phyloP scores from a whole-genome alignment of 2,329 filamentous ascomycete species.

The Arthrobotrys sinensis region DNA sequence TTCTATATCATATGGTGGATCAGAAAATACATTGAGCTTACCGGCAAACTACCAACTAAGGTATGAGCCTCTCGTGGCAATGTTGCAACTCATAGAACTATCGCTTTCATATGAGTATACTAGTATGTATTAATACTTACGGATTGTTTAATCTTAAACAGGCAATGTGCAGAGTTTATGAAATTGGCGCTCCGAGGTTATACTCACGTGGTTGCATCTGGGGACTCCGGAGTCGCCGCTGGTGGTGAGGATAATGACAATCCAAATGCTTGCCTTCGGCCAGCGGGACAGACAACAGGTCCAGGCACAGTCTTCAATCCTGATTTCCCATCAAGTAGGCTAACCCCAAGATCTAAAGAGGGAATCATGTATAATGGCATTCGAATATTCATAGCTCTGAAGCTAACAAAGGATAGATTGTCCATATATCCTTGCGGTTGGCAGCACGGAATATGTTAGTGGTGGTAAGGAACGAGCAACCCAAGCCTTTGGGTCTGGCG shows the following conservation, averaged over 20 bases:
- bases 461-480: constrained; percentile 61
- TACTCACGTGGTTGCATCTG: constrained; percentile 71
- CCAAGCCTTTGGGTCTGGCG: constrained; percentile 67
- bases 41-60: constrained; percentile 72
- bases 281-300: constrained; percentile 64
- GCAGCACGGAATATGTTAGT: constrained; percentile 65
- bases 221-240: constrained; percentile 70
- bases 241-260: constrained; percentile 67
- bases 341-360: not conserved
- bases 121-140: no score
- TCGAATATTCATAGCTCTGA: not conserved
- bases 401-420: constrained; percentile 67
- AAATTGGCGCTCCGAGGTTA: constrained; percentile 72
- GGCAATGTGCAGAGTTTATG: constrained; percentile 72
- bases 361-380: no score
- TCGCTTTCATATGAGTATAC: no score
- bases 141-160: no score
- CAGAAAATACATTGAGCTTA: constrained; percentile 70
- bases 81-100: no score
- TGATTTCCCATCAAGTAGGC: constrained; percentile 67
- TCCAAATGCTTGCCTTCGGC: constrained; percentile 67
- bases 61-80: no score
- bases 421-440: constrained; percentile 72
- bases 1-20: constrained; percentile 73
- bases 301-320: constrained; percentile 69